Base-by-base conservation (phyloP, 371 early-diverging fungal species). In the Apophysomyces ossiformis region DNA sequence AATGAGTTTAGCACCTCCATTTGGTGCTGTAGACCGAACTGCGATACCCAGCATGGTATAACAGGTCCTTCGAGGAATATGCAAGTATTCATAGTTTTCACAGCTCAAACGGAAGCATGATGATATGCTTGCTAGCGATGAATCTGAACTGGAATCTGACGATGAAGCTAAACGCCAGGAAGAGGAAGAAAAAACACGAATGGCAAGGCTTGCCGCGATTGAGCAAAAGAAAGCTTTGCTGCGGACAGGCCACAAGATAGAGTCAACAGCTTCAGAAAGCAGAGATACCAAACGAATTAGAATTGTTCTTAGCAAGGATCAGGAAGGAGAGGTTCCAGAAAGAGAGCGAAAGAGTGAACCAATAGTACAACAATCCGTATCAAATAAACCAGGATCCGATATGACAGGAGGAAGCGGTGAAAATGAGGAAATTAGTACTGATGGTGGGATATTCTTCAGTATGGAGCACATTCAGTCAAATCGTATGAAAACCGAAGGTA, bases 1-100 rank as follows among this genome's bases (percentile, higher is more conserved):
- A 56, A 83, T 89, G 83, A 87, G 88, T 58, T 68, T 89, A 37
- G 83, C 90, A 4, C 90, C 90, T 13, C 90, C 90, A 7, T 90
- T 89, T 69, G 79, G 72, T 0, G 74, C 81, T 3, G 56, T 71
- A 9, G 65, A 69, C 7, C 66, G 64, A 32, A 76, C 70, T 35
- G 61, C 78, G 12, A 66, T 66, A 45, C 81, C 87, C 6, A 57
- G 44, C 6, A 56, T 75, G 13, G 71, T 73, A 70, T 63, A 64
- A 46, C 41, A n/a, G n/a, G 35, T 39, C 32, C 32, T 26, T 26
- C 32, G 26, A 7, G 9, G 44, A 6, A 32, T 54, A 56, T 63
- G 45, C 47, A 36, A 54, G 18, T 15, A 37, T 9, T 13, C 5
- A 12, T 9, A 18, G 26, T 9, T 8, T 36, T 45, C 9, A 57